phyloP scores from a whole-genome alignment of 805 yeast species.

The Myxozyma kluyveri region DNA sequence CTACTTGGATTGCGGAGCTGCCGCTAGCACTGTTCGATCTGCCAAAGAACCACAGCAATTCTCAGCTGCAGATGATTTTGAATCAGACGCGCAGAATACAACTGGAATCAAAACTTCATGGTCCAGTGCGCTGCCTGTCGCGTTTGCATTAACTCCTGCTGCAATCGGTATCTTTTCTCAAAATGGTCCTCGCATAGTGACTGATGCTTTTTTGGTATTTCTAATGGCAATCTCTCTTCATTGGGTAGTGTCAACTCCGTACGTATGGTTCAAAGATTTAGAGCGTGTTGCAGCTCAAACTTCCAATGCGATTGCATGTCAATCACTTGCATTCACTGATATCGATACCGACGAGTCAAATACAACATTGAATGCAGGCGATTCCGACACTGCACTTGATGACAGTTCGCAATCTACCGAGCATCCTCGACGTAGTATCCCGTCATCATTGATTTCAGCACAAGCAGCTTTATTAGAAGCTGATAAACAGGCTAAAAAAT shows the following conservation, averaged over 20 bases:
- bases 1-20: not conserved
- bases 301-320: not conserved
- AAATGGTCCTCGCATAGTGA: slow-evolving; percentile 5
- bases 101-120: slow-evolving; percentile 1
- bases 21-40: not conserved
- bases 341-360: no score
- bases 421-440: no score
- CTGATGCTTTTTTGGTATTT: slow-evolving; percentile 11
- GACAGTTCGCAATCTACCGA: slow-evolving; percentile 4
- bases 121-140: slow-evolving; percentile 12
- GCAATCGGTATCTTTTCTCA: slow-evolving; percentile 9
- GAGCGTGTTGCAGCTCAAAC: slow-evolving; percentile 7
- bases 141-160: slow-evolving; percentile 12
- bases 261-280: slow-evolving; percentile 14
- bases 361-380: no score
- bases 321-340: not conserved
- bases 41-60: not conserved
- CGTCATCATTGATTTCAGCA: no score
- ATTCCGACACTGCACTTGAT: no score
- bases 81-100: not conserved
- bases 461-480: not conserved
- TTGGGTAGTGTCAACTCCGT: slow-evolving; percentile 13
- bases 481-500: slow-evolving; percentile 5
- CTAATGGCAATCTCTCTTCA: slow-evolving; percentile 16
- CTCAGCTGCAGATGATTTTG: not conserved